Evolutionary conservation across 768 basidiomycete genomes (phyloP).

Genomic region (Terana coerulea): DNA sequence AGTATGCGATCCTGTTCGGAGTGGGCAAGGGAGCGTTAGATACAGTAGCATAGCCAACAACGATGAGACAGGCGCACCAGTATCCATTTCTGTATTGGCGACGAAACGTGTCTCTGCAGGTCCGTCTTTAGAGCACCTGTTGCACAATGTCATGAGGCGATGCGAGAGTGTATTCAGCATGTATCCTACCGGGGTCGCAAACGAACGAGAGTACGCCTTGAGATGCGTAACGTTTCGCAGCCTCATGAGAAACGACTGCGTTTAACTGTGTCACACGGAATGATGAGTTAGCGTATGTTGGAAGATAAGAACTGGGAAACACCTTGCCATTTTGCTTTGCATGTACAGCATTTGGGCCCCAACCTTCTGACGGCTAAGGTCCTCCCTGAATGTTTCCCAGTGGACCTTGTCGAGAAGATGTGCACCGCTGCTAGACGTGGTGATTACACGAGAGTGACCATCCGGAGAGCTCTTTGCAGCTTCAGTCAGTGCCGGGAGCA

Average conservation of each 20-base stretch:
- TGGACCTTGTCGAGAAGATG: slow-evolving; percentile 27
- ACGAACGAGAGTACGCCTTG: slow-evolving; percentile 41
- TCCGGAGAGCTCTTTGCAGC: slow-evolving; percentile 35
- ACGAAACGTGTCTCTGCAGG: slow-evolving; percentile 1
- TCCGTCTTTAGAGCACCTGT: slow-evolving; percentile 14
- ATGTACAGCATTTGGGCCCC: slow-evolving; percentile 14
- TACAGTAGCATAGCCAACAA: background rate
- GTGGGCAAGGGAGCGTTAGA: no score
- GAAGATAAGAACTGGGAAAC: background rate
- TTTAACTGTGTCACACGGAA: slow-evolving; percentile 33
- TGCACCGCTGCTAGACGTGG: slow-evolving; percentile 36
- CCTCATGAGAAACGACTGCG: slow-evolving; percentile 40
- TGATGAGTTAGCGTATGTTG: background rate
- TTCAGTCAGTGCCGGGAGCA: slow-evolving; percentile 42
- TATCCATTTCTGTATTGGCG: slow-evolving; percentile 12
- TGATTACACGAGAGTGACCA: slow-evolving; percentile 42
- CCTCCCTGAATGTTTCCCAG: slow-evolving; percentile 34
- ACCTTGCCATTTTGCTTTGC: slow-evolving; percentile 44
- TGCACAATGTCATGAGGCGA: no score
- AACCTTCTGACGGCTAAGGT: slow-evolving; percentile 17
- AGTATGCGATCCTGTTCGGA: slow-evolving; percentile 20
- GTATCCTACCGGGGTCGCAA: slow-evolving; percentile 43
- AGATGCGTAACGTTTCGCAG: slow-evolving; percentile 43
- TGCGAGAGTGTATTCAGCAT: no score
- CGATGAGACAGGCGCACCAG: background rate